Conservation (phyloP, 176 grass and related monocot genomes). For the Saccharum spontaneum region DNA sequence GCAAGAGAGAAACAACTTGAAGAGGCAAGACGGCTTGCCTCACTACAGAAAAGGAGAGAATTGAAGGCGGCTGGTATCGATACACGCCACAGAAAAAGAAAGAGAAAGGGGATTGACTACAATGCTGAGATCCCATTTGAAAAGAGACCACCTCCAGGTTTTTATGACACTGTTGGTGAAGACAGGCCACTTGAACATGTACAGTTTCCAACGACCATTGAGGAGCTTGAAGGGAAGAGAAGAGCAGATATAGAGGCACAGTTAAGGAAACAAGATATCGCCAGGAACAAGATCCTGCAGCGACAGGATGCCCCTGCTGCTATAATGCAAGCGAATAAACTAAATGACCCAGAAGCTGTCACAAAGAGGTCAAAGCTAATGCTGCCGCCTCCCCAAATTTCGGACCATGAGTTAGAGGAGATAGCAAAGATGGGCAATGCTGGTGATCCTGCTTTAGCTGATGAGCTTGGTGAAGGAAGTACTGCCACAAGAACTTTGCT, state of each 20-base stretch:
- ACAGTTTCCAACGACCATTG: constrained; percentile 89
- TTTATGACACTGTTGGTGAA: constrained; percentile 80
- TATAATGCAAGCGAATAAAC: constrained; percentile 92
- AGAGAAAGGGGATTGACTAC: constrained; percentile 92
- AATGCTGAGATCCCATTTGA: constrained; percentile 92
- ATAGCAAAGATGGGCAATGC: constrained; percentile 93
- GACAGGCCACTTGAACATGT: constrained; percentile 58
- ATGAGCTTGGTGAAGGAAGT: constrained; percentile 80
- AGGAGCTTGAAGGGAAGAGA: constrained; percentile 92
- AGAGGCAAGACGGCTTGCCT: constrained; percentile 90
- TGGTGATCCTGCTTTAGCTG: constrained; percentile 57
- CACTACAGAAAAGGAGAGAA: constrained; percentile 89
- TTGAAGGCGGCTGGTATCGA: constrained; percentile 91
- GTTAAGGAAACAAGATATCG: constrained; percentile 82
- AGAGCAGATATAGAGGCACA: constrained; percentile 81
- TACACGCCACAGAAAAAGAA: constrained; percentile 67
- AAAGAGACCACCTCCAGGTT: constrained; percentile 83
- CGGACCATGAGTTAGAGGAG: constrained; percentile 92
- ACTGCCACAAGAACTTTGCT: constrained; percentile 79
- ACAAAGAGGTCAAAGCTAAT: constrained; percentile 82
- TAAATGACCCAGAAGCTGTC: constrained; percentile 95
- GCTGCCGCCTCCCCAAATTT: constrained; percentile 92
- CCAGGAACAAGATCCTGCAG: constrained; percentile 83
- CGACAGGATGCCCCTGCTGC: constrained; percentile 90
- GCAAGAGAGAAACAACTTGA: constrained; percentile 97